phyloP scores from a whole-genome alignment of 106 monocot genomes.

The Xerophyta viscosa region DNA sequence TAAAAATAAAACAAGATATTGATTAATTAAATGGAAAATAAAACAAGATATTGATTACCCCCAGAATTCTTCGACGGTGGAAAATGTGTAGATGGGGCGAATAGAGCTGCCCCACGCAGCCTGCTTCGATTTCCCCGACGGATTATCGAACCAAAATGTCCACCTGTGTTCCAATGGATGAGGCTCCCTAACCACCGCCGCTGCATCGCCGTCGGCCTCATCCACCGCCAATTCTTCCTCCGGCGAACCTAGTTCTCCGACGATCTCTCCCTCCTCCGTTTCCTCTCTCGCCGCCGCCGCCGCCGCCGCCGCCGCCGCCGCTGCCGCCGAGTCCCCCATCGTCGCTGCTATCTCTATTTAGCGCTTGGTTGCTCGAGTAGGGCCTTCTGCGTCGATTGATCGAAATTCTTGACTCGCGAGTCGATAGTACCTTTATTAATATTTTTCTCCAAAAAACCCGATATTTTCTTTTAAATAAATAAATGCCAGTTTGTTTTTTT shows the following conservation, averaged over 20 bases:
- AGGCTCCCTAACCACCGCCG: slow-evolving; percentile 7
- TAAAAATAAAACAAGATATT: background rate
- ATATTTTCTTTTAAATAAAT: no score
- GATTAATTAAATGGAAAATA: background rate
- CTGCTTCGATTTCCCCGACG: slow-evolving; percentile 45
- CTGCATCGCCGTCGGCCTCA: slow-evolving; percentile 15
- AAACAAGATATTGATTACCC: slow-evolving; percentile 26
- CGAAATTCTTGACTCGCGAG: no score
- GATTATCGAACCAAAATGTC: slow-evolving; percentile 94
- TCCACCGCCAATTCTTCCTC: background rate
- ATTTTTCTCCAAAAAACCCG: no score
- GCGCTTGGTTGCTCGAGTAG: no score
- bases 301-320: background rate
- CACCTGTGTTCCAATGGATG: slow-evolving; percentile 76
- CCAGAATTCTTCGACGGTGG: slow-evolving; percentile 89
- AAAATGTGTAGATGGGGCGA: slow-evolving; percentile 64
- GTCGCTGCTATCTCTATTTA: no score
- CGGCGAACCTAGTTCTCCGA: background rate
- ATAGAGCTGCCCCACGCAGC: slow-evolving; percentile 77
- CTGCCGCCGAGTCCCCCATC: slow-evolving; percentile 4
- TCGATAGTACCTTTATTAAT: no score
- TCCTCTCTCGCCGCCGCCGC: slow-evolving; percentile 31
- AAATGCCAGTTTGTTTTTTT: no score
- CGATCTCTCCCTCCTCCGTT: slow-evolving; percentile 35
- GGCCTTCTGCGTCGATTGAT: no score